Base-by-base conservation (phyloP, 1,139 yeast species). In the Candida glucosophila region DNA sequence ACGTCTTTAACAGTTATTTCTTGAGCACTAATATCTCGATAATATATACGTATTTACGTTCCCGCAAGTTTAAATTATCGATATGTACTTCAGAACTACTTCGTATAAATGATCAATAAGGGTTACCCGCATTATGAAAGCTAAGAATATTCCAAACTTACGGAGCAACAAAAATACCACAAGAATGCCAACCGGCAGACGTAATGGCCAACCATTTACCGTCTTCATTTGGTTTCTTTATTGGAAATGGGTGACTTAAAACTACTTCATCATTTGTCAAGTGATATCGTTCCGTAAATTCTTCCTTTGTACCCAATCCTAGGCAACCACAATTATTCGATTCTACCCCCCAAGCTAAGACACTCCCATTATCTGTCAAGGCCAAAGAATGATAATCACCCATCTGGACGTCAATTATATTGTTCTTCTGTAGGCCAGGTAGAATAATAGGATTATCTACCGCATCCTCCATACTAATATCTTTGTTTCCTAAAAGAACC, bases 131-230 rank as follows among this genome's bases (percentile, higher is more conserved):
- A 8, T 10, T 12, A 10, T 17, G 5, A 22, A n/a, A 12, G 19
- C 20, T 17, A 19, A 17, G 14, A 22, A 18, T 12, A 24, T 8
- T 12, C n/a, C 9, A n/a, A n/a, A n/a, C n/a, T n/a, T 24, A 20
- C 24, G 12, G 17, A 3, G 47, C 42, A n/a, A 53, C 44, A 26
- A 39, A 55, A 11, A 59, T 47, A 2, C 67, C 90, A 22, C 77
- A 75, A 1, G 85, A 73, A 31, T 80, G 92, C 92, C 90, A 80
- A 2, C 93, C 93, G n/a, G 77, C 73, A 8, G 85, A 81, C 2
- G 80, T 65, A 24, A 76, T 63, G 1, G 72, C 70, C 34, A 43
- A 40, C 70, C 70, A 46, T 38, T 62, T 55, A 0, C 73, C 73
- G 2, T 46, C 46, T 5, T 36, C 34, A 2, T 44, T 40, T 0